A percentile compares a stretch with the other conserved stretches of the same genome.
Conservation (phyloP, 768 basidiomycete species). For the Obba rivulosa region DNA sequence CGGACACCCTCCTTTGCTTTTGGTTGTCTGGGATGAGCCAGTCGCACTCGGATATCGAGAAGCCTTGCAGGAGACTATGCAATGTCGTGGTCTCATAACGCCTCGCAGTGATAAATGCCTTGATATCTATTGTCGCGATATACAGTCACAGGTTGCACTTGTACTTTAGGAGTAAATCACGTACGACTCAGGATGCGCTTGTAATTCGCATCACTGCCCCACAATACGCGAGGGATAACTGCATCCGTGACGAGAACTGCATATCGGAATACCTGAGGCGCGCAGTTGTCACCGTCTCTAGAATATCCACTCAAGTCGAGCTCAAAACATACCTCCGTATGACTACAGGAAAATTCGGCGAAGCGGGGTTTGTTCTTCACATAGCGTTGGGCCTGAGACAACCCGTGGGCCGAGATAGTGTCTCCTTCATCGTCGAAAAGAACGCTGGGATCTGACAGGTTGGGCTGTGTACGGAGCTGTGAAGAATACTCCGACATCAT, state of each 20-base stretch:
- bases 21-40: conserved; percentile 61
- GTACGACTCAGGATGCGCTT: conserved; percentile 52
- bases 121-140: conserved; percentile 48
- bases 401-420: conserved; percentile 37
- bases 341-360: conserved; percentile 64
- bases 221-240: conserved; percentile 71
- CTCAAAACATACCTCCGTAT: conserved; percentile 48
- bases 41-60: conserved; percentile 68
- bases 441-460: conserved; percentile 28
- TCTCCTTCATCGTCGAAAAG: conserved; percentile 53
- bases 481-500: conserved; percentile 67
- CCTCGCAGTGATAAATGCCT: conserved; percentile 65
- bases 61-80: conserved; percentile 71
- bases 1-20: conserved; percentile 40
- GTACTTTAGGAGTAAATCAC: conserved; percentile 13
- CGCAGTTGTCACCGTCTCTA: neutral
- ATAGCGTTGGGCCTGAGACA: conserved; percentile 42
- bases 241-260: conserved; percentile 54
- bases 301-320: neutral
- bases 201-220: conserved; percentile 72
- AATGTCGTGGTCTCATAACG: conserved; percentile 80
- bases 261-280: conserved; percentile 63
- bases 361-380: conserved; percentile 66
- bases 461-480: conserved; percentile 49
- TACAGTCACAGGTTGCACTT: too few species aligned